Evolutionary conservation across 495 filamentous ascomycete genomes (phyloP), one percentile per base, ranked within the genome.

Genomic region (Penicillium dipodomyicola): DNA sequence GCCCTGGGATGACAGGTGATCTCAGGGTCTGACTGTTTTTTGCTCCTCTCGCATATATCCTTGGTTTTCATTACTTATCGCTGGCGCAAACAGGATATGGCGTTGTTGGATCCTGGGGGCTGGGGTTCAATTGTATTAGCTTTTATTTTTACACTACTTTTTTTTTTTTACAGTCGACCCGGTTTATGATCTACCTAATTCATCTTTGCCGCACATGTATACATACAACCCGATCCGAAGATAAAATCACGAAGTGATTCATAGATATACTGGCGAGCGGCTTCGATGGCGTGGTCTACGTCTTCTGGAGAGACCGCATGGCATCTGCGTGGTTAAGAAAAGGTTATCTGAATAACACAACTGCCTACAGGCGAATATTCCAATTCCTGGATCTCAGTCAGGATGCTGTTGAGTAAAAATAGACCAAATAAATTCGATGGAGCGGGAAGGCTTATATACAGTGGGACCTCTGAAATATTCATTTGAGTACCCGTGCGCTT

Each of bases 71-170:
- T 57, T 37, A 39, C 22, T 62, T 58, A 49, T 50, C n/a, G 32
- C 22, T 32, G 60, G 63, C 57, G 60, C 63, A 52, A 49, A 52
- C 48, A 46, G 54, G 50, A 56, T 32, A 20, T n/a, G 60, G 57
- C 53, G 57, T 63, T 33, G 57, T 63, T 33, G 47, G 33, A 19
- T 50, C 33, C 19, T 33, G 15, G 14, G 14, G n/a, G 5, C n/a
- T 17, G 33, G 32, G 33, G n/a, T 10, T 32, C 20, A 23, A 47
- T 23, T 54, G 32, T 57, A 56, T 35, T 51, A 54, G 27, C 29
- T 15, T 32, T 32, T 29, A 20, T 19, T 17, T 52, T 15, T 39
- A 39, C 7, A 20, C 30, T 22, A 22, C 15, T 10, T 46, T 49
- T 17, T 20, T n/a, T n/a, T n/a, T 1, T 37, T 30, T 23, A 4